phyloP scores from a whole-genome alignment of 2,329 filamentous ascomycete genomes.

The Exophiala lecanii-corni region DNA sequence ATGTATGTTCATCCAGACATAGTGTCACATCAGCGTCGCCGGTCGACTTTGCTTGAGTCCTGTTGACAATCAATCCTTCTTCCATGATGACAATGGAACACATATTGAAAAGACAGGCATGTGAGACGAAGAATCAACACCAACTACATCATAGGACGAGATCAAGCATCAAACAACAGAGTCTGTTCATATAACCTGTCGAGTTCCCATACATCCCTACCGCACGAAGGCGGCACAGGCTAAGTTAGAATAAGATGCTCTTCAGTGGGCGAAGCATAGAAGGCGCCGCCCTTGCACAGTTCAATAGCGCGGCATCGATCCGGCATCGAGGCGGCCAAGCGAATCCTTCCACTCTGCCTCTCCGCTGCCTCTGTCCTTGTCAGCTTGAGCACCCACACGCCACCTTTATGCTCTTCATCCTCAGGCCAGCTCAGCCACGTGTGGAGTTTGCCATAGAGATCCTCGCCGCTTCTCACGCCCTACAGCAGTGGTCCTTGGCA shows the following conservation, averaged over 20 bases:
- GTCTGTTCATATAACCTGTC: slow-evolving; percentile 2
- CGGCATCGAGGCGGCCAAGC: no score
- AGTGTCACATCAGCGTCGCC: slow-evolving; percentile 1
- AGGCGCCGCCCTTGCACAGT: no score
- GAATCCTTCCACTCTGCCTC: no score
- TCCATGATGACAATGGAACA: slow-evolving; percentile 3
- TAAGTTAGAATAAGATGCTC: not conserved
- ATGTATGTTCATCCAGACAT: no score
- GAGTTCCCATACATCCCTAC: not conserved
- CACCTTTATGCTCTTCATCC: not conserved
- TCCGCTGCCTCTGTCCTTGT: no score
- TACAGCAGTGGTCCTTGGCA: no score
- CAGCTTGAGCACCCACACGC: no score
- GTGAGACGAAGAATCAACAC: slow-evolving; percentile 4
- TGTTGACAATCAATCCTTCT: not conserved
- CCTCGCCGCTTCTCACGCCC: no score
- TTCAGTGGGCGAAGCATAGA: no score
- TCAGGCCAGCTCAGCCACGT: not conserved
- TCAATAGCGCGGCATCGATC: no score
- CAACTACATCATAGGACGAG: not conserved
- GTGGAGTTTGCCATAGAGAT: no score
- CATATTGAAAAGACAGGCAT: not conserved
- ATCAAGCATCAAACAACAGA: slow-evolving; percentile 2
- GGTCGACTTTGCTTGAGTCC: slow-evolving; percentile 3
- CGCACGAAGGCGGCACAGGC: slow-evolving; percentile 2